Conservation (phyloP, 371 early-diverging fungal genomes). For the Mortierella sp. region DNA sequence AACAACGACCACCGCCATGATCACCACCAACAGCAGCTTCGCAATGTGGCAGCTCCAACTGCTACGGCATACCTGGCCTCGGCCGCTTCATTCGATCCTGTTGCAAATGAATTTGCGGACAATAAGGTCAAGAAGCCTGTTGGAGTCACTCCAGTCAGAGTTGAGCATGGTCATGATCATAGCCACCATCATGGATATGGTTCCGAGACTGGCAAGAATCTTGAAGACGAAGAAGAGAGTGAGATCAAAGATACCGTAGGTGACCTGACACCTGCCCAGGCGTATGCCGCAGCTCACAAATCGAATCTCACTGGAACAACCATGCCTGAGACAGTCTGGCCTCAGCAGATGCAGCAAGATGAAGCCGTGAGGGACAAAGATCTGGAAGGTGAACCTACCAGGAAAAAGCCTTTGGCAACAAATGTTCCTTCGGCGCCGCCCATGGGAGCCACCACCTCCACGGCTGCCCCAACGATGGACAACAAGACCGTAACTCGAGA, state of each 20-base stretch:
- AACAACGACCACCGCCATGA: background rate
- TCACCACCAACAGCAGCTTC: background rate
- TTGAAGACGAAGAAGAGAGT: background rate
- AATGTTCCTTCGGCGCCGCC: no score
- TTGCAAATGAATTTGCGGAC: slow-evolving; percentile 1
- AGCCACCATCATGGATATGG: background rate
- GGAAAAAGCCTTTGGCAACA: no score
- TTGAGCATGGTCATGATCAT: background rate
- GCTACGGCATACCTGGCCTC: background rate
- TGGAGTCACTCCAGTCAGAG: background rate
- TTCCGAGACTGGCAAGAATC: no score
- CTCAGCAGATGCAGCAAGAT: no score
- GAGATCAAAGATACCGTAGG: background rate
- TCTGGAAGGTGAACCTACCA: no score
- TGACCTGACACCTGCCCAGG: background rate
- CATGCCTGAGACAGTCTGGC: no score
- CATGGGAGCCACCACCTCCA: no score
- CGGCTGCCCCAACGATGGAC: no score
- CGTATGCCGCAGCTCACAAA: background rate
- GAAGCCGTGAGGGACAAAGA: no score
- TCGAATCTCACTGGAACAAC: no score
- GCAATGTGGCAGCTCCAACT: slow-evolving; percentile 2
- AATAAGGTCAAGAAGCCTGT: background rate
- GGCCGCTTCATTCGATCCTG: slow-evolving; percentile 5
- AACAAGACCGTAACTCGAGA: no score